These are phyloP conservation scores for Taiozyma sp. DNA, from an alignment of 1,139 yeast genomes.

Conservation along the genomic window DNA sequence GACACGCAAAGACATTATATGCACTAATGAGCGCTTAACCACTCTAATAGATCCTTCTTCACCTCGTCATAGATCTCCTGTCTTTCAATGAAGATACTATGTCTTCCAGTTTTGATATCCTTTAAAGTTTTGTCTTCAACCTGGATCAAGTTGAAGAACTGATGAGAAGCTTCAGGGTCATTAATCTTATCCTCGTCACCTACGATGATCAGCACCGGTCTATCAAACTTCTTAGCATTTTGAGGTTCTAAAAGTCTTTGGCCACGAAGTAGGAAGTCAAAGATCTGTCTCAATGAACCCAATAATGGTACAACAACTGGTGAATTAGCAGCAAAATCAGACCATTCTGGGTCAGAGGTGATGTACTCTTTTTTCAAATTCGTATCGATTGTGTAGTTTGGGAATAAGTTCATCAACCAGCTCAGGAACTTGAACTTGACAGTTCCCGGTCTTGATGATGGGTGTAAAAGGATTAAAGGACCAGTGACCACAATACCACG, in stretches of 20 bases:
- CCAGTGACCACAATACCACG: conserved; percentile 56
- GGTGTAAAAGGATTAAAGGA: conserved; percentile 63
- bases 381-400: conserved; percentile 52
- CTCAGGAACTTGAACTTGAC: conserved; percentile 42
- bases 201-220: conserved; percentile 47
- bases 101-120: conserved; percentile 32
- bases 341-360: conserved; percentile 48
- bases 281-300: conserved; percentile 46
- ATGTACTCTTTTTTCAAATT: conserved; percentile 48
- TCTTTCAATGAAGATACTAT: conserved; percentile 41
- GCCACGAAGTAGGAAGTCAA: conserved; percentile 62
- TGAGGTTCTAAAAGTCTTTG: conserved; percentile 39
- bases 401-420: conserved; percentile 42
- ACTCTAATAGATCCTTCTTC: conserved; percentile 3
- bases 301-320: conserved; percentile 37
- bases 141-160: conserved; percentile 37
- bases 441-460: conserved; percentile 49
- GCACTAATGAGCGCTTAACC: too few species aligned
- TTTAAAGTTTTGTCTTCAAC: conserved; percentile 25
- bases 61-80: conserved; percentile 31
- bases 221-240: conserved; percentile 38
- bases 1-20: neutral
- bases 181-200: conserved; percentile 50
- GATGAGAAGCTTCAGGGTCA: conserved; percentile 45
- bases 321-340: conserved; percentile 38